These are phyloP conservation scores for Pleurozium schreberi DNA, from an alignment of 225 moss, liverwort and hornwort genomes.

Conservation along the genomic window DNA sequence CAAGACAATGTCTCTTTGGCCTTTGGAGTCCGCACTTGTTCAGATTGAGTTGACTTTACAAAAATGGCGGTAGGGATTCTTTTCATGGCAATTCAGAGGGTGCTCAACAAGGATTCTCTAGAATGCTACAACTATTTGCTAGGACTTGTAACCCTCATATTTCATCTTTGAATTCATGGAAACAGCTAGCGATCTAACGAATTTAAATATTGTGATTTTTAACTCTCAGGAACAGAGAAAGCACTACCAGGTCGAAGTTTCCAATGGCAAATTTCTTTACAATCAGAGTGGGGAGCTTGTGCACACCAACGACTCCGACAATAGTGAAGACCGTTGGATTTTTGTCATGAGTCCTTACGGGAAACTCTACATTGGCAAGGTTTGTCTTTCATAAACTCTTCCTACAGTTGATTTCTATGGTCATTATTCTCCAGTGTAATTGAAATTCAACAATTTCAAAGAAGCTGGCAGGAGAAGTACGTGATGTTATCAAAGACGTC, in stretches of 20 bases:
- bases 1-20: not conserved
- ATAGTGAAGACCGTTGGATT: conserved; percentile 62
- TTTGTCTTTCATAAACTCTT: not conserved
- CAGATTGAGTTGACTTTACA: not conserved
- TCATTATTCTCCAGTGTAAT: not conserved
- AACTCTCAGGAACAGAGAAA: conserved; percentile 68
- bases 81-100: not conserved
- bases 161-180: not conserved
- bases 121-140: not conserved
- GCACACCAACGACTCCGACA: conserved; percentile 26
- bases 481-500: not conserved
- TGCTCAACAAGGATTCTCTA: not conserved
- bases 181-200: not conserved
- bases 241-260: conserved; percentile 47
- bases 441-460: not conserved
- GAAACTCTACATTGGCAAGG: conserved; percentile 70
- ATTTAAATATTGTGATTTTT: not conserved
- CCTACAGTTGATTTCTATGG: not conserved
- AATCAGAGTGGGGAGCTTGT: conserved; percentile 46
- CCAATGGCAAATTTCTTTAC: conserved; percentile 47
- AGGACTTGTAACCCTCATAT: not conserved
- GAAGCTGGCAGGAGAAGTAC: conserved; percentile 15
- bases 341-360: conserved; percentile 91
- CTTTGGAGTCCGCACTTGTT: not conserved
- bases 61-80: not conserved